Evolutionary conservation across 441 rosid genomes (phyloP).

Genomic region (Rhodomyrtus psidioides): DNA sequence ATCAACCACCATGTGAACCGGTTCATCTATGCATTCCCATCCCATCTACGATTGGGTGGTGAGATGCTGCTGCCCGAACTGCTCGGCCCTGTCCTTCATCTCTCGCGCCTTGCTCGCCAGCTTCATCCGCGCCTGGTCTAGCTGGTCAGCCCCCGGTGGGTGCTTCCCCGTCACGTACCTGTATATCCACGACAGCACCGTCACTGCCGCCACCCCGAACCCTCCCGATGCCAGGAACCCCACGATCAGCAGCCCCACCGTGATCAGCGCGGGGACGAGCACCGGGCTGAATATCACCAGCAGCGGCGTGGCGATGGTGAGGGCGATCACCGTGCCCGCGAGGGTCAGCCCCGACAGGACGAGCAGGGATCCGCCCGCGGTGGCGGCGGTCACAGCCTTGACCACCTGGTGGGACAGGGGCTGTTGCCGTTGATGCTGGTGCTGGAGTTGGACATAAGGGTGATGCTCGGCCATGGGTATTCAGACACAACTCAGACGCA

Average conservation of each 20-base stretch:
- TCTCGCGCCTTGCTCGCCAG: slow-evolving; percentile 57
- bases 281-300: slow-evolving; percentile 82
- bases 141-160: slow-evolving; percentile 54
- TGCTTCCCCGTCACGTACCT: slow-evolving; percentile 68
- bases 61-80: slow-evolving; percentile 32
- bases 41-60: neutral
- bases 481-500: neutral
- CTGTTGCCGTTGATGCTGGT: slow-evolving; percentile 20
- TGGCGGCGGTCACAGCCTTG: slow-evolving; percentile 67
- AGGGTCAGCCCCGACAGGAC: slow-evolving; percentile 67
- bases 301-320: slow-evolving; percentile 70
- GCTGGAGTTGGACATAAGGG: neutral
- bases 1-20: neutral
- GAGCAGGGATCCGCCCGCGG: slow-evolving; percentile 70
- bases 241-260: slow-evolving; percentile 28
- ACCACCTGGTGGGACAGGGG: slow-evolving; percentile 49
- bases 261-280: slow-evolving; percentile 65
- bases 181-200: slow-evolving; percentile 81
- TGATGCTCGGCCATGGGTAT: slow-evolving; percentile 39
- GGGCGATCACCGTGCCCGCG: slow-evolving; percentile 60
- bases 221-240: slow-evolving; percentile 84
- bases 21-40: neutral
- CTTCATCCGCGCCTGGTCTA: slow-evolving; percentile 62
- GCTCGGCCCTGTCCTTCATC: slow-evolving; percentile 60
- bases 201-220: slow-evolving; percentile 59